These are phyloP conservation scores for Paramyrothecium roridum DNA, from an alignment of 2,329 filamentous ascomycete genomes.

Conservation along the genomic window DNA sequence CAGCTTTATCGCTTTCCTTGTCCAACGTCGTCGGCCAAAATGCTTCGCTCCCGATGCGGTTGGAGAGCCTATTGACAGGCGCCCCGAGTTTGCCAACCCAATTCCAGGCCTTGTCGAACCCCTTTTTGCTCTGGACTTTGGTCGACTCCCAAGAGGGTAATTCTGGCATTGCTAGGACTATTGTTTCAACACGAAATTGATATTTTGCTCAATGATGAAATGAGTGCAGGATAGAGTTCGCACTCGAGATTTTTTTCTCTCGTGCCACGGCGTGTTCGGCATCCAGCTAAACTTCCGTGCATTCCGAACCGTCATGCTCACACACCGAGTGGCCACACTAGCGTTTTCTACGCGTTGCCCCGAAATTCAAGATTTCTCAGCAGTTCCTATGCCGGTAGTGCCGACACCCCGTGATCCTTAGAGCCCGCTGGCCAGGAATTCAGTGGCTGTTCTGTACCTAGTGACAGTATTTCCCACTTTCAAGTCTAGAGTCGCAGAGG, in stretches of 20 bases:
- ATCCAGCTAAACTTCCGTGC: not conserved
- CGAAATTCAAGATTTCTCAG: too few species aligned
- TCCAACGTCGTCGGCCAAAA: slow-evolving; percentile 86
- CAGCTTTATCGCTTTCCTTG: slow-evolving; percentile 88
- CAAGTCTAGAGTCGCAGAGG: too few species aligned
- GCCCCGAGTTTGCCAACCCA: not conserved
- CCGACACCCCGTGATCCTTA: too few species aligned
- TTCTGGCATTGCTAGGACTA: not conserved
- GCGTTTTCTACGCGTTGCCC: too few species aligned
- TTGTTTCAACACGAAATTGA: not conserved
- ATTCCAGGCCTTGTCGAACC: not conserved
- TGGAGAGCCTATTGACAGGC: not conserved
- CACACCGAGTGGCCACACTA: too few species aligned
- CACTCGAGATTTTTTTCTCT: not conserved
- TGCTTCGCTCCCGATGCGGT: slow-evolving; percentile 62
- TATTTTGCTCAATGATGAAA: not conserved
- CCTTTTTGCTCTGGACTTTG: not conserved
- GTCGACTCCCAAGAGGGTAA: not conserved
- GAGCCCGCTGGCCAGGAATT: too few species aligned
- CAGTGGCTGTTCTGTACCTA: too few species aligned
- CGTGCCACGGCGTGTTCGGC: too few species aligned
- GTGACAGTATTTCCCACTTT: too few species aligned
- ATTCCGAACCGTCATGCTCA: too few species aligned
- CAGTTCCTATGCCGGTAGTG: too few species aligned
- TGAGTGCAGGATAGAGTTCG: not conserved